These are phyloP conservation scores for Zanthoxylum bungeanum DNA, from an alignment of 345 rosid species.

Conservation along the genomic window DNA sequence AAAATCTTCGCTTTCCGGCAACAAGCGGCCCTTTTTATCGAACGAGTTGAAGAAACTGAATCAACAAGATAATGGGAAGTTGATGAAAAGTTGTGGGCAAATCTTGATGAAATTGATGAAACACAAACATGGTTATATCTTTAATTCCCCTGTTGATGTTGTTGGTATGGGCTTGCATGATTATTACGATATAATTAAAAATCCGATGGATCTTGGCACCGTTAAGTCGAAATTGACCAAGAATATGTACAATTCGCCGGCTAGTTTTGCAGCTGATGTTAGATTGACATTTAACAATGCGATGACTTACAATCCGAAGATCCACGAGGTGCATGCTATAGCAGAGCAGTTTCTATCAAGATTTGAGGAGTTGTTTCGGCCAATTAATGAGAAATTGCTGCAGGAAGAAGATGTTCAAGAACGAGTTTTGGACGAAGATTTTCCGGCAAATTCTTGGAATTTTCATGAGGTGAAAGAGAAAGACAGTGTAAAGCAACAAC, in stretches of 20 bases:
- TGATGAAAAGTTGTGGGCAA: slow-evolving; percentile 50
- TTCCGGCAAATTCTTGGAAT: slow-evolving; percentile 56
- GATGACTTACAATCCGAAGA: slow-evolving; percentile 69
- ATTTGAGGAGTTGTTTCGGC: slow-evolving; percentile 49
- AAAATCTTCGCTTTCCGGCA: slow-evolving; percentile 31
- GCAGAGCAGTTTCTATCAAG: slow-evolving; percentile 51
- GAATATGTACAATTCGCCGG: slow-evolving; percentile 46
- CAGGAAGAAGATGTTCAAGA: slow-evolving; percentile 28
- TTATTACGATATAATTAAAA: slow-evolving; percentile 53
- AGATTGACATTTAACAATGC: slow-evolving; percentile 75
- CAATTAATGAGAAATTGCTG: slow-evolving; percentile 32
- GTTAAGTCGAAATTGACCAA: slow-evolving; percentile 50
- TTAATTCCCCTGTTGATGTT: slow-evolving; percentile 67
- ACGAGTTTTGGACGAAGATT: no score
- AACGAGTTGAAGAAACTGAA: slow-evolving; percentile 30
- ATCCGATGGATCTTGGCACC: slow-evolving; percentile 83
- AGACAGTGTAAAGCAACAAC: slow-evolving; percentile 19
- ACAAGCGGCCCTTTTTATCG: slow-evolving; percentile 38
- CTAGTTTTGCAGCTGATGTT: slow-evolving; percentile 66
- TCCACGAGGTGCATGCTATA: slow-evolving; percentile 53
- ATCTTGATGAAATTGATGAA: slow-evolving; percentile 73
- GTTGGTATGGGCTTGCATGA: slow-evolving; percentile 56
- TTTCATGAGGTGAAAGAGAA: slow-evolving; percentile 17
- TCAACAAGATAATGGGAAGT: slow-evolving; percentile 37
- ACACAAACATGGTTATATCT: slow-evolving; percentile 57